Conservation (phyloP, 495 filamentous ascomycete genomes). For the Daldinia concentrica region DNA sequence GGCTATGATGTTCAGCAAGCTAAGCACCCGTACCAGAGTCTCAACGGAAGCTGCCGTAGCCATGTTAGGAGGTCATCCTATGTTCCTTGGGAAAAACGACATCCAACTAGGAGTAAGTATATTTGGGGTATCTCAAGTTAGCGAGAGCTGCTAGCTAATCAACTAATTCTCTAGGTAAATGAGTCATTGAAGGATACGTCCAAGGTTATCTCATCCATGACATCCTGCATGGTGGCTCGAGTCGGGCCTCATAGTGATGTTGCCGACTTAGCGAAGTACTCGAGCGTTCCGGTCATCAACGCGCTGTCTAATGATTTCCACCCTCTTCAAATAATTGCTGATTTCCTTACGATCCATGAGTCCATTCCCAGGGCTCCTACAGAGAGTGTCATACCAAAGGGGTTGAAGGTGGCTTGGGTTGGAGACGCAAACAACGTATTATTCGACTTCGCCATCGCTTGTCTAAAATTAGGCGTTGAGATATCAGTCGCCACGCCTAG, state of each 20-base stretch:
- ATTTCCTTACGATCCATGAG: conserved; percentile 91
- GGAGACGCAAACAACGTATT: conserved; percentile 98
- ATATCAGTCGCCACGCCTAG: conserved; percentile 85
- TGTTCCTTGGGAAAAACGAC: conserved; percentile 94
- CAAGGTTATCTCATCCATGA: conserved; percentile 91
- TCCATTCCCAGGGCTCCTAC: conserved; percentile 61
- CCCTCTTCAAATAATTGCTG: conserved; percentile 90
- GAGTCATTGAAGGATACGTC: conserved; percentile 91
- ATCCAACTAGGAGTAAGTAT: conserved; percentile 86
- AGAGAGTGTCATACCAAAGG: conserved; percentile 71
- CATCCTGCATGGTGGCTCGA: conserved; percentile 86
- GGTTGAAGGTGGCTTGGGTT: conserved; percentile 91
- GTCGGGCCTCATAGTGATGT: conserved; percentile 87
- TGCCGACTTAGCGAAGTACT: conserved; percentile 77
- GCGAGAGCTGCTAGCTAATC: conserved; percentile 12
- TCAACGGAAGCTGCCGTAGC: conserved; percentile 89
- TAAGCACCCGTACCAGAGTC: conserved; percentile 89
- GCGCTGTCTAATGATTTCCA: conserved; percentile 89
- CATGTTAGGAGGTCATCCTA: conserved; percentile 86
- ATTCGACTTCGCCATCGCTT: conserved; percentile 88
- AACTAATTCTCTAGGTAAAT: conserved; percentile 66
- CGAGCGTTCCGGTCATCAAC: conserved; percentile 91
- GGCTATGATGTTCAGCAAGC: conserved; percentile 96
- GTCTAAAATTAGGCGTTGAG: conserved; percentile 84
- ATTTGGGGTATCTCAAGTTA: not conserved